Evolutionary conservation across 2,329 filamentous ascomycete genomes (phyloP).

Genomic region (Sporothrix sp.): DNA sequence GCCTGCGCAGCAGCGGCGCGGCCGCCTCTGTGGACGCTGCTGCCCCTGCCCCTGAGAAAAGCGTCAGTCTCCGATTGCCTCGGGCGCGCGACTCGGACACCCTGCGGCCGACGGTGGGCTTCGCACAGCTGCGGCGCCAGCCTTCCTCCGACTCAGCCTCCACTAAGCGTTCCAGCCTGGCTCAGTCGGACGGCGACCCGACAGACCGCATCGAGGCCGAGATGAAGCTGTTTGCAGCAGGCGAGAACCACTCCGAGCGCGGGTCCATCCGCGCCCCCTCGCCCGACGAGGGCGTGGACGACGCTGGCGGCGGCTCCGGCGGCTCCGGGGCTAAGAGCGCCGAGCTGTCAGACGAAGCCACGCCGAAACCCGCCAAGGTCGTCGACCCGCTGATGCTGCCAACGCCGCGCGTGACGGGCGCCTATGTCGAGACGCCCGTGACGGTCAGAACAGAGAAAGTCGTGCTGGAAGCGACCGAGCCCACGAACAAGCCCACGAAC

Average conservation of each 20-base stretch:
- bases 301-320: slow-evolving; percentile 10
- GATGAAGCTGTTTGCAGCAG: slow-evolving; percentile 45
- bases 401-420: slow-evolving; percentile 45
- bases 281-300: slow-evolving; percentile 25
- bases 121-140: slow-evolving; percentile 34
- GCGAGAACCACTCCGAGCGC: slow-evolving; percentile 45
- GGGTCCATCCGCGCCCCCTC: slow-evolving; percentile 45
- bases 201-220: slow-evolving; percentile 48
- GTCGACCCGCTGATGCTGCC: slow-evolving; percentile 38
- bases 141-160: slow-evolving; percentile 37
- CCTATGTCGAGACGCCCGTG: slow-evolving; percentile 47
- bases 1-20: not conserved
- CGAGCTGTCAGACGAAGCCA: slow-evolving; percentile 21
- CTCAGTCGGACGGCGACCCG: slow-evolving; percentile 43
- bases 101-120: slow-evolving; percentile 32
- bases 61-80: slow-evolving; percentile 20
- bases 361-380: slow-evolving; percentile 35
- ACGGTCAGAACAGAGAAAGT: slow-evolving; percentile 33
- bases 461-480: slow-evolving; percentile 11
- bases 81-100: slow-evolving; percentile 18
- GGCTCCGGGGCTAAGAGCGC: not conserved
- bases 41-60: not conserved
- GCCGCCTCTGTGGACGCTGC: too few species aligned
- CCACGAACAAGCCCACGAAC: not conserved
- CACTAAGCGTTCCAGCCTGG: slow-evolving; percentile 39